phyloP scores from a whole-genome alignment of 73 alveolate genomes.

The Stentor roeselii region DNA sequence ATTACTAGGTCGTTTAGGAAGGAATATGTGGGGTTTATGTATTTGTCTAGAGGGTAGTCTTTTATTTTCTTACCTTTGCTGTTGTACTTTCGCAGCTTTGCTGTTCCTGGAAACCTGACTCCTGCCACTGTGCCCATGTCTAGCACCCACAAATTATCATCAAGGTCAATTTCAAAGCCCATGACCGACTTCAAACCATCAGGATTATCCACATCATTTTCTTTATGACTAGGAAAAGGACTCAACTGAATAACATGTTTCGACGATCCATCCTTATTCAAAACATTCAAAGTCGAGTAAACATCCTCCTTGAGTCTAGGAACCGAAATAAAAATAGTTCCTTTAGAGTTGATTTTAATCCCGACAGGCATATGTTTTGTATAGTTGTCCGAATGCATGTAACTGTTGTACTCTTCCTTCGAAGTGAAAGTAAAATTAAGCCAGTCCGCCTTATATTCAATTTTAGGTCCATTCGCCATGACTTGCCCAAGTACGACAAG shows the following conservation, averaged over 20 bases:
- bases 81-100: conserved; percentile 12
- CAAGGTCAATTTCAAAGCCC: conserved; percentile 61
- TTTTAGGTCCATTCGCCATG: neutral
- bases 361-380: conserved; percentile 65
- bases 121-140: conserved; percentile 56
- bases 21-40: conserved; percentile 38
- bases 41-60: conserved; percentile 30
- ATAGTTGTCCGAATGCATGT: neutral
- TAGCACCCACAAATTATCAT: conserved; percentile 51
- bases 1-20: conserved; percentile 62
- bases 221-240: conserved; percentile 61
- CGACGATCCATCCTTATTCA: neutral
- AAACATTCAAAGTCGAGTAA: conserved; percentile 35
- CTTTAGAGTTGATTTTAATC: conserved; percentile 49
- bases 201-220: conserved; percentile 31
- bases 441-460: conserved; percentile 14
- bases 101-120: conserved; percentile 22
- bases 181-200: conserved; percentile 43
- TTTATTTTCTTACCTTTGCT: neutral
- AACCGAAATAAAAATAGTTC: conserved; percentile 52
- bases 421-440: conserved; percentile 9
- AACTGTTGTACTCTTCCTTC: neutral
- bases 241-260: conserved; percentile 26
- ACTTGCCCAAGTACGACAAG: too few relatives aligned
- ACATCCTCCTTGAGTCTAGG: conserved; percentile 61